Base-by-base conservation (phyloP, 176 grass and related monocot genomes). In the Eleusine indica region DNA sequence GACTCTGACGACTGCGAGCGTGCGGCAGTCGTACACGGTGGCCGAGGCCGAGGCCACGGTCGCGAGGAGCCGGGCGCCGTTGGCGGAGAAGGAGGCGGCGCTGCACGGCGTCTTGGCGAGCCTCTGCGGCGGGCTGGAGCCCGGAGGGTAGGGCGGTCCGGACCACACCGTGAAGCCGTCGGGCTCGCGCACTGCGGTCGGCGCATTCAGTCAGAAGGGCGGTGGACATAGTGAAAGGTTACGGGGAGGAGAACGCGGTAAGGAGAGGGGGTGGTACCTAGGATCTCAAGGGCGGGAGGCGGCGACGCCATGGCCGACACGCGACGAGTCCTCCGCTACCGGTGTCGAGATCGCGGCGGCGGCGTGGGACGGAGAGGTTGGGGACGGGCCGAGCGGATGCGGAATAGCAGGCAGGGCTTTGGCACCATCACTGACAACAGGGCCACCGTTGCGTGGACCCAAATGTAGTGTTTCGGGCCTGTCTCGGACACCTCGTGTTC, bases 91-190 rank as follows among this genome's bases (percentile, higher is more conserved):
- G 78, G 82, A 85, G 42, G 93, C 82, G 62, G 76, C 83, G 63
- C 89, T 62, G 76, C 89, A 90, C 39, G 91, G 62, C 56, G 83
- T 87, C 66, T 83, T 95, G 48, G 92, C 69, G 66, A 93, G 85
- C 71, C 85, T 95, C 60, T 87, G 77, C 48, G 66, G 73, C 54
- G 96, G 96, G 44, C 64, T 76, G 43, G 90, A 90, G 41, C 90
- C 87, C 40, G 19, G 67, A 1, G 61, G 71, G 75, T 93, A 95
- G 25, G 96, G 96, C 21, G 93, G 96, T 16, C 93, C 96, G 19
- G 86, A 80, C 91, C 96, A 95, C 73, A 98, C 85, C n/a, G 91
- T 90, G 76, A 95, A 95, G 21, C 88, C 89, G 28, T 95, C 93
- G 3, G 96, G 89, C 85, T 90, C 96, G 73, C 93, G 92, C 85